Evolutionary conservation across 257 asterid genomes (phyloP), one percentile per base, ranked within the genome.

Genomic region (Fraxinus excelsior): DNA sequence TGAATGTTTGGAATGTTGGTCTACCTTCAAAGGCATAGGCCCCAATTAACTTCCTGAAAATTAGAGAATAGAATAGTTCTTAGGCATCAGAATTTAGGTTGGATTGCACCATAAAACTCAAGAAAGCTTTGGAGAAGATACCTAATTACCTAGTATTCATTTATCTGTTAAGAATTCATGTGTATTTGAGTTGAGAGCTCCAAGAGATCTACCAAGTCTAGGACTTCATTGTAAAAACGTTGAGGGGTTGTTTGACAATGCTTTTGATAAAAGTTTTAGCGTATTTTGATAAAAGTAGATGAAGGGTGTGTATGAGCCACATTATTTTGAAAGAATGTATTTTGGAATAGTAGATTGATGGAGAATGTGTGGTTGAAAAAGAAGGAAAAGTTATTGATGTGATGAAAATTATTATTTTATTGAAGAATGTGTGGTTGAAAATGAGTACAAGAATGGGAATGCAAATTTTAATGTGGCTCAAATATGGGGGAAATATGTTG

Each of bases 31-130:
- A n/a, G 67, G 64, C 31, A 16, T 60, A 71, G 56, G 14, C 38
- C 80, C 37, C 53, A 62, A 34, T 25, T 72, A 78, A 79, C 86
- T 28, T 19, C 35, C 29, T 73, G 34, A 80, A 64, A 23, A 46
- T 51, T 16, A 44, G 60, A 51, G 46, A 78, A 71, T 68, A 4
- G 35, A 72, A 72, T 74, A 28, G 79, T 72, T 77, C 37, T 67
- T 74, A 69, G 74, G 81, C 58, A 76, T 71, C 56, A 44, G 66
- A 31, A 64, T 78, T 73, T 78, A 13, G 10, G 64, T 53, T 53
- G 64, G 64, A 53, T 53, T 16, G 44, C 35, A 49, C 49, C 31
- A 2, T 60, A 23, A 7, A 53, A 8, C 31, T 60, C 67, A 23
- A 60, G 32, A 60, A 23, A 60, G 31, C 67, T 69, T 69, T n/a